Base-by-base conservation (phyloP, 106 monocot species). In the Alisma plantagoaquatica region DNA sequence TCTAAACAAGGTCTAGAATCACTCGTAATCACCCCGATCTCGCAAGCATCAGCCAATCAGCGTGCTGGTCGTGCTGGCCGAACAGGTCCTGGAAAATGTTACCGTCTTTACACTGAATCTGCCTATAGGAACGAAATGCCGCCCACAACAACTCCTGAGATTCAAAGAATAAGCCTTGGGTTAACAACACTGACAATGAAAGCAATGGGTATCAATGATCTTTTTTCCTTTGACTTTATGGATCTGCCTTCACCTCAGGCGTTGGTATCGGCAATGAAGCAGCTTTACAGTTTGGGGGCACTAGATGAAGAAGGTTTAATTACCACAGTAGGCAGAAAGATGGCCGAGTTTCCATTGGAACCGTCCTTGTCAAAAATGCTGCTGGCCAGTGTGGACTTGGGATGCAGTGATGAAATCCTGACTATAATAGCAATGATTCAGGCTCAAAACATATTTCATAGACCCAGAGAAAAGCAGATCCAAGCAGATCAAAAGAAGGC, bases 341-440 rank as follows among this genome's bases (percentile, higher is more conserved):
- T 90, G 90, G 90, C 90, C 44, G 90, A 90, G 52, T 90, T 90
- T 55, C 90, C 90, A 23, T 47, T 90, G 22, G 90, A 90, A 0
- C 84, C 90, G 2, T 84, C 84, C 23, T 54, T 90, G 18, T 84
- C 83, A 2, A 90, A 90, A 49, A 90, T 90, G 90, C 63, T 90
- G 2, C 53, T 90, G 10, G 90, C 90, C 1, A 90, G 90, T 68
- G 90, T 90, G 17, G 90, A 90, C 69, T 75, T 90, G 63, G 90
- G 90, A 16, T 90, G 90, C 41, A 80, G 77, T 61, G 90, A 90
- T 66, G 90, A 90, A 51, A 84, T 90, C 15, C 49, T 90, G 61
- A 90, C 90, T 24, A 90, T 90, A 51, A 90, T 90, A 38, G 83
- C 90, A 8, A 90, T 90, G 90, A 84, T 90, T 46, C 83, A 83